A percentile compares a stretch with the other conserved stretches of the same genome.
These are phyloP conservation scores for Trichothecium roseum DNA, from an alignment of 2,329 filamentous ascomycete genomes.

Conservation along the genomic window DNA sequence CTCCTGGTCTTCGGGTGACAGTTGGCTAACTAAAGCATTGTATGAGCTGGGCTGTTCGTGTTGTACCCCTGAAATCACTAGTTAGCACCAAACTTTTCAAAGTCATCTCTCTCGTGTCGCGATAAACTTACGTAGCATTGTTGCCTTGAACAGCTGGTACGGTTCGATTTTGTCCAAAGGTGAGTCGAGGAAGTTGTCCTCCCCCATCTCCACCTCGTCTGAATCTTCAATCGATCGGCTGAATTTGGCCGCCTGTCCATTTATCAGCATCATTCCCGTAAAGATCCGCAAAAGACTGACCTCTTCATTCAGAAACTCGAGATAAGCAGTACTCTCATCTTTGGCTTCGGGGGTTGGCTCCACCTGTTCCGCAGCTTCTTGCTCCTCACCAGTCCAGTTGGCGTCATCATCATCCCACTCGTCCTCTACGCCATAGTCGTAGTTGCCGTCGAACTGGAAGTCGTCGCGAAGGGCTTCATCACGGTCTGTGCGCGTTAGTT, in stretches of 20 bases:
- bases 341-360: constrained; percentile 59
- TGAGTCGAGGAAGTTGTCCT: constrained; percentile 89
- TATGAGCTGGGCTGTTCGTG: constrained; percentile 88
- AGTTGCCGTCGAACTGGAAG: constrained; percentile 57
- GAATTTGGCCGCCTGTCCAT: constrained; percentile 68
- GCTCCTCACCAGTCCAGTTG: constrained; percentile 68
- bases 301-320: constrained; percentile 93
- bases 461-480: constrained; percentile 90
- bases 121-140: constrained; percentile 63
- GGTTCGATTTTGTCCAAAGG: constrained; percentile 93
- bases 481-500: constrained; percentile 47
- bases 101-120: neutral
- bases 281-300: constrained; percentile 29
- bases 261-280: constrained; percentile 10
- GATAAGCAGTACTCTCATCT: constrained; percentile 87
- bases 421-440: constrained; percentile 62
- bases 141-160: constrained; percentile 77
- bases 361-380: constrained; percentile 51
- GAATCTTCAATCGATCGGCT: constrained; percentile 56
- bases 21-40: constrained; percentile 63
- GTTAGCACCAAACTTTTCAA: constrained; percentile 19
- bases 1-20: constrained; percentile 70
- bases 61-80: constrained; percentile 58
- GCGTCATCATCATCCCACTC: constrained; percentile 75
- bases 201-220: constrained; percentile 80